phyloP scores from a whole-genome alignment of 2,329 filamentous ascomycete genomes.

The Graphilbum ipis-grandicollis region DNA sequence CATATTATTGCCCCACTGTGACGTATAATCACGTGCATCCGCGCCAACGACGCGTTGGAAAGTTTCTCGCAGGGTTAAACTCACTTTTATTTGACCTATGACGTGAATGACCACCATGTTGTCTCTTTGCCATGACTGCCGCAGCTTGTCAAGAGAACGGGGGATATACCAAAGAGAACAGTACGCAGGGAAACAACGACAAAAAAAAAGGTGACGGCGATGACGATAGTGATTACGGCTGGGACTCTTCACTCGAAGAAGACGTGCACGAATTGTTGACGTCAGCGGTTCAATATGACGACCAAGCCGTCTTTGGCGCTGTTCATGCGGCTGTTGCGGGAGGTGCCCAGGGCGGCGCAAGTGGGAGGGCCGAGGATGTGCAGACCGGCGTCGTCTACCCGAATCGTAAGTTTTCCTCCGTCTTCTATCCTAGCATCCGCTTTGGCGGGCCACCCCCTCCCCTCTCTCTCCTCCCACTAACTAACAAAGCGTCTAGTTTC shows the following conservation, averaged over 20 bases:
- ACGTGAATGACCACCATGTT: no score
- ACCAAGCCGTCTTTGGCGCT: slow-evolving; percentile 15
- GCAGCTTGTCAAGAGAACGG: no score
- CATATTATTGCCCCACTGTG: no score
- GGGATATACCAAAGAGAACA: neutral
- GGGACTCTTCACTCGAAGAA: slow-evolving; percentile 28
- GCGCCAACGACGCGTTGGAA: no score
- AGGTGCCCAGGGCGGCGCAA: neutral
- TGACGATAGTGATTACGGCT: slow-evolving; percentile 26
- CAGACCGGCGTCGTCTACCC: slow-evolving; percentile 23
- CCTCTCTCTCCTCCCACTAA: no score
- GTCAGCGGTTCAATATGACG: neutral
- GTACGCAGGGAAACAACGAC: neutral
- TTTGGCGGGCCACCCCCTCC: neutral
- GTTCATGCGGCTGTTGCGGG: neutral
- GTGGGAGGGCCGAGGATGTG: neutral
- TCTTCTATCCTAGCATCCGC: neutral
- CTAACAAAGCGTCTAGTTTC: slow-evolving; percentile 52
- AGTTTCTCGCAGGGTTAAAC: no score
- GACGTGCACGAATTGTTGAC: slow-evolving; percentile 14
- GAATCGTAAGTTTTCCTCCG: slow-evolving; percentile 27
- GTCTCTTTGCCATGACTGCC: no score
- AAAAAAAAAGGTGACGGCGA: no score
- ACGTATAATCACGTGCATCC: no score
- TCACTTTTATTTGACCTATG: no score